Conservation (phyloP, 2,329 filamentous ascomycete species). For the Fusarium mundagurra region DNA sequence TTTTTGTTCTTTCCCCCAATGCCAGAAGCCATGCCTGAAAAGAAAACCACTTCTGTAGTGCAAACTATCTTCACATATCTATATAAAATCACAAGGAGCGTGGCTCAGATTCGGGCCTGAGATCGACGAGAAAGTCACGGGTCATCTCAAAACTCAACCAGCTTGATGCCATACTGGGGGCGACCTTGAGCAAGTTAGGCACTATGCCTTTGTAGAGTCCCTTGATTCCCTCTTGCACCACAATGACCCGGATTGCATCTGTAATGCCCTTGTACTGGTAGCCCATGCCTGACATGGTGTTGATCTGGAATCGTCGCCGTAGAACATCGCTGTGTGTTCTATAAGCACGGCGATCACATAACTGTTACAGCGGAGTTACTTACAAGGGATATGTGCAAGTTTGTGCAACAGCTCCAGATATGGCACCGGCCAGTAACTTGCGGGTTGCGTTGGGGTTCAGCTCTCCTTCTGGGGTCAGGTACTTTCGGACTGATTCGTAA, state of each 20-base stretch:
- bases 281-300: conserved; percentile 98
- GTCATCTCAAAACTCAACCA: conserved; percentile 98
- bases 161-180: conserved; percentile 97
- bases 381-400: conserved; percentile 99
- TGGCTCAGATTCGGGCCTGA: conserved; percentile 58
- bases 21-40: conserved; percentile 2
- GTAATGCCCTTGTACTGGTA: conserved; percentile 91
- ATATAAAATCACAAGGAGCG: conserved; percentile 40
- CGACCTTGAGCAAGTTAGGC: conserved; percentile 95
- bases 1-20: conserved; percentile 4
- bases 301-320: conserved; percentile 94
- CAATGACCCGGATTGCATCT: conserved; percentile 84
- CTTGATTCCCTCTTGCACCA: conserved; percentile 81
- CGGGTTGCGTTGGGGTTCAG: conserved; percentile 81
- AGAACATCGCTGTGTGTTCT: conserved; percentile 77
- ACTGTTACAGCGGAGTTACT: conserved; percentile 47
- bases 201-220: conserved; percentile 97
- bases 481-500: conserved; percentile 87
- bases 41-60: conserved; percentile 7
- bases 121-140: conserved; percentile 80
- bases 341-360: conserved; percentile 37
- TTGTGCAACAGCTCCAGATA: conserved; percentile 96
- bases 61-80: conserved; percentile 31
- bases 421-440: conserved; percentile 88
- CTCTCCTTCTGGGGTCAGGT: conserved; percentile 88